Evolutionary conservation across 352 stramenopile species (phyloP).

Genomic region (Plasmopara muralis): DNA sequence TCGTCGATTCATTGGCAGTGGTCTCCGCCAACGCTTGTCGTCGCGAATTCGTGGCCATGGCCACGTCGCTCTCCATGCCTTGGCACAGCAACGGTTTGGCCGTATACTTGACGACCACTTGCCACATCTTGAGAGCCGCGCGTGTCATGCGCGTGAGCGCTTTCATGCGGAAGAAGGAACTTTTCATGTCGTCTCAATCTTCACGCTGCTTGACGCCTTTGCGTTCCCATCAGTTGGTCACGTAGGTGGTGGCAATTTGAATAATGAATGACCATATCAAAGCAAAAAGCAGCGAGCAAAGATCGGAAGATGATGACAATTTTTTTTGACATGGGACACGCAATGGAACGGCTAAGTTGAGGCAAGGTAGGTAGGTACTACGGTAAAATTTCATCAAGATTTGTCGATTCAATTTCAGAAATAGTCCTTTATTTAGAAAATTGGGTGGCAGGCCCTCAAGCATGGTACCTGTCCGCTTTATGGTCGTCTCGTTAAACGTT

Average conservation of each 20-base stretch:
- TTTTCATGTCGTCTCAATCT: neutral
- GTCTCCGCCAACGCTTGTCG: constrained; percentile 7
- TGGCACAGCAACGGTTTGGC: constrained; percentile 22
- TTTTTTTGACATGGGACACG: no score
- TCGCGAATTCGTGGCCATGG: constrained; percentile 20
- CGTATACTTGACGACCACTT: constrained; percentile 19
- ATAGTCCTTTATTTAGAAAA: no score
- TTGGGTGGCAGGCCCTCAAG: no score
- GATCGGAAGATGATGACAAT: no score
- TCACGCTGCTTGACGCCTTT: neutral
- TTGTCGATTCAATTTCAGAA: no score
- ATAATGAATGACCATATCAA: neutral
- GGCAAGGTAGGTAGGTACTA: no score
- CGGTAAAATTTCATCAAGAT: no score
- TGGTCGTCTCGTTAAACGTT: no score
- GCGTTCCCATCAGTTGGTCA: neutral
- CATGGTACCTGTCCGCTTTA: no score
- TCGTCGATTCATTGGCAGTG: neutral
- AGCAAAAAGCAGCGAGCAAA: no score
- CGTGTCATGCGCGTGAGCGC: constrained; percentile 12
- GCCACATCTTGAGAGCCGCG: constrained; percentile 21
- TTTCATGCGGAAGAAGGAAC: constrained; percentile 2
- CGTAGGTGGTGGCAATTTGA: neutral
- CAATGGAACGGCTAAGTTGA: no score
- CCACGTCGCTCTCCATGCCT: constrained; percentile 22